Evolutionary conservation across 2,329 filamentous ascomycete genomes (phyloP).

Genomic region (Zymoseptoria crescenta): DNA sequence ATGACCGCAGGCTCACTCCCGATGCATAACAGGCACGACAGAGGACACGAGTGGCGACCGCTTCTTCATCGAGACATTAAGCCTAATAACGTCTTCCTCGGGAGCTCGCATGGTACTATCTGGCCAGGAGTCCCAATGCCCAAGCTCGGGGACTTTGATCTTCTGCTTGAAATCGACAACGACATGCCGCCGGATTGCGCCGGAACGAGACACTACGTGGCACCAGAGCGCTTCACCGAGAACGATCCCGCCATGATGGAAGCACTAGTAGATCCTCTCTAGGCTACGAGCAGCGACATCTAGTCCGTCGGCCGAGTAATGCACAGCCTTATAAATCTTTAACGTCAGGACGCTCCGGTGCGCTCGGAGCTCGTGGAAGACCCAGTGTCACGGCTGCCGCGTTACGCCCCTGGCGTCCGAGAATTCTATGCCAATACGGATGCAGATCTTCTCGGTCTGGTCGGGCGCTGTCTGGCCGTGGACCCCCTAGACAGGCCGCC

Average conservation of each 20-base stretch:
- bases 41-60: too few relatives aligned
- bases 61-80: slow-evolving; percentile 23
- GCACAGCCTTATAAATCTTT: neutral
- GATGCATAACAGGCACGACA: too few relatives aligned
- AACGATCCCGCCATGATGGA: too few relatives aligned
- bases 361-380: too few relatives aligned
- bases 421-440: neutral
- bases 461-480: neutral
- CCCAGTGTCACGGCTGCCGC: too few relatives aligned
- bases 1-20: neutral
- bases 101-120: slow-evolving; percentile 2
- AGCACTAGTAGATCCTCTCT: too few relatives aligned
- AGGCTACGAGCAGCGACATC: neutral
- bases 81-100: slow-evolving; percentile 18
- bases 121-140: slow-evolving; percentile 15
- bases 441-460: neutral
- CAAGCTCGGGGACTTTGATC: slow-evolving; percentile 21
- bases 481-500: too few relatives aligned
- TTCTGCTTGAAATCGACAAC: slow-evolving; percentile 1
- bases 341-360: too few relatives aligned
- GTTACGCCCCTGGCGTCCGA: too few relatives aligned
- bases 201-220: too few relatives aligned
- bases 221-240: too few relatives aligned
- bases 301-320: neutral
- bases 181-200: too few relatives aligned